These are phyloP conservation scores for Chlamydomonas incerta DNA, from an alignment of 139 green algal species.

Conservation along the genomic window DNA sequence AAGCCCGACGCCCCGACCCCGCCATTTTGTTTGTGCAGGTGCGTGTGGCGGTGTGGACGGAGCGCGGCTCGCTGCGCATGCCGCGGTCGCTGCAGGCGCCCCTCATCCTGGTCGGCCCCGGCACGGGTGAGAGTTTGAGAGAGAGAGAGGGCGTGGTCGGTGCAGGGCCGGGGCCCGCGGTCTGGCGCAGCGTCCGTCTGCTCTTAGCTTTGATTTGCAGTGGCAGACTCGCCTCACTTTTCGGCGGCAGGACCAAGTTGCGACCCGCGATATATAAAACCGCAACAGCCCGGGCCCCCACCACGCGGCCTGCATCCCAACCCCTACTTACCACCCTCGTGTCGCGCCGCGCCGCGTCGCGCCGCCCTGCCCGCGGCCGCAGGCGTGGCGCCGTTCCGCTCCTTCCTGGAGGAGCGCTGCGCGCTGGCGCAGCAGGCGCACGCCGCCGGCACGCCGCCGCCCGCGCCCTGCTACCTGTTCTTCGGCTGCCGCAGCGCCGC, in stretches of 20 bases:
- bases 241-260: no score
- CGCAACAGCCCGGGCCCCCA: no score
- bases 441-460: not conserved
- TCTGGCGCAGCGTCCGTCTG: no score
- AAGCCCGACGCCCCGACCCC: no score
- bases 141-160: not conserved
- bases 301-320: no score
- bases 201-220: no score
- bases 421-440: not conserved
- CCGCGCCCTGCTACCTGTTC: slow-evolving; percentile 76
- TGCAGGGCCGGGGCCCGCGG: not conserved
- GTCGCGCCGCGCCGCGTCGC: no score
- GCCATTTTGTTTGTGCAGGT: no score
- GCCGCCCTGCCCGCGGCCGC: no score
- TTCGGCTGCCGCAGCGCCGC: slow-evolving; percentile 87
- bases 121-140: slow-evolving; percentile 29
- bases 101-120: slow-evolving; percentile 76
- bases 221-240: no score
- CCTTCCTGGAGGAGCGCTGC: slow-evolving; percentile 81
- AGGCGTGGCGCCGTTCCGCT: slow-evolving; percentile 89
- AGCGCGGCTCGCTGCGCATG: slow-evolving; percentile 77
- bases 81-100: slow-evolving; percentile 56
- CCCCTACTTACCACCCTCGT: no score
- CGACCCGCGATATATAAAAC: no score
- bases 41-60: slow-evolving; percentile 80